Evolutionary conservation across 495 filamentous ascomycete species (phyloP).

Genomic region (Neurospora sp.): DNA sequence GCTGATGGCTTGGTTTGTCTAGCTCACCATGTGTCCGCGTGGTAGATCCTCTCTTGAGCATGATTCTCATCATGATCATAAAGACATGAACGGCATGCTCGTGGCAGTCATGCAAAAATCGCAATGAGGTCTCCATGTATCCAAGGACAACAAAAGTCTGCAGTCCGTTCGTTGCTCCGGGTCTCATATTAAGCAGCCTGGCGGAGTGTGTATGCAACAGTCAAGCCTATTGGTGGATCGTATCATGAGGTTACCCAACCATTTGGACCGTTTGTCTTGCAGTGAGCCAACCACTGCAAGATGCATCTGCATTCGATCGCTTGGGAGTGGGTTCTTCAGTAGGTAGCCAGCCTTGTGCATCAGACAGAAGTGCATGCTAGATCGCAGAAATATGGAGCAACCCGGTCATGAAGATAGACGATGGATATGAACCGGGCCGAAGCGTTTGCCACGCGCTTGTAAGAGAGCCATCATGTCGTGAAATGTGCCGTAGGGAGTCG

Average conservation of each 20-base stretch:
- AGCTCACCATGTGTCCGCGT: neutral
- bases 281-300: neutral
- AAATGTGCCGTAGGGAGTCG: neutral
- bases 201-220: neutral
- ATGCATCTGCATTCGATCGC: neutral
- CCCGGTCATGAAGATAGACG: neutral
- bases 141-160: neutral
- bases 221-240: neutral
- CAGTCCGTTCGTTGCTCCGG: neutral
- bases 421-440: neutral
- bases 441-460: neutral
- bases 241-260: neutral
- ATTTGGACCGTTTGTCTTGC: neutral
- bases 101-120: neutral
- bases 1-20: neutral
- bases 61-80: neutral
- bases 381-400: neutral
- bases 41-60: neutral
- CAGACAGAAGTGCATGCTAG: neutral
- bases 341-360: neutral
- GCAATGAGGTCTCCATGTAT: neutral
- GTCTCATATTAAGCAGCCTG: neutral
- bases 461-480: conserved; percentile 4
- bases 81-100: neutral
- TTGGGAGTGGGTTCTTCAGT: neutral